Conservation (phyloP, 495 filamentous ascomycete genomes). For the Hypoxylon rickii region DNA sequence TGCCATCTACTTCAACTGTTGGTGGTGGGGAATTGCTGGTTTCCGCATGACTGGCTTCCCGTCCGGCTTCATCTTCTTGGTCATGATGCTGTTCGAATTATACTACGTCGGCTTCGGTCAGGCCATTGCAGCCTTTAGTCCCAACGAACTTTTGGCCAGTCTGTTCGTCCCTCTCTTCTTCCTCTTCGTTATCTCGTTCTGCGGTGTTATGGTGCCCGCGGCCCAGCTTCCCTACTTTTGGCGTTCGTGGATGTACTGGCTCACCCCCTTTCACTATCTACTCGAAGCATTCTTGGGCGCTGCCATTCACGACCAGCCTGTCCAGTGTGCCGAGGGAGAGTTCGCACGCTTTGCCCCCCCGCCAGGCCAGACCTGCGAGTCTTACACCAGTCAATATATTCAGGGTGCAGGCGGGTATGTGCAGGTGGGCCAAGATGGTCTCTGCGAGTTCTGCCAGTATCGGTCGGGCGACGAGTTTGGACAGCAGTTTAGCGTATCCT, state of each 20-base stretch:
- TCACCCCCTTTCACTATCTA: slow-evolving; percentile 68
- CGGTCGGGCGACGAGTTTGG: slow-evolving; percentile 37
- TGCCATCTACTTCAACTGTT: slow-evolving; percentile 60
- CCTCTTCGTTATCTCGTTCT: slow-evolving; percentile 66
- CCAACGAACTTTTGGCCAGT: slow-evolving; percentile 73
- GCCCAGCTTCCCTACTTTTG: slow-evolving; percentile 61
- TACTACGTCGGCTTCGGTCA: slow-evolving; percentile 77
- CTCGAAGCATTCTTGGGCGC: slow-evolving; percentile 60
- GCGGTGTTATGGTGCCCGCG: slow-evolving; percentile 66
- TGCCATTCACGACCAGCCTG: slow-evolving; percentile 56
- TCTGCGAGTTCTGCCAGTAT: slow-evolving; percentile 37
- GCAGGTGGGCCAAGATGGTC: slow-evolving; percentile 41
- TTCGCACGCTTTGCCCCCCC: slow-evolving; percentile 62
- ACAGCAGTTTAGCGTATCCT: slow-evolving; percentile 35
- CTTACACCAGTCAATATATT: slow-evolving; percentile 54
- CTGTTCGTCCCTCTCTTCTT: slow-evolving; percentile 70
- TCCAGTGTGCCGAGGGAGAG: slow-evolving; percentile 61
- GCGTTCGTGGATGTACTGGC: slow-evolving; percentile 68
- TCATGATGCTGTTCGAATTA: slow-evolving; percentile 69
- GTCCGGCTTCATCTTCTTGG: slow-evolving; percentile 55
- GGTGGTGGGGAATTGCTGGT: slow-evolving; percentile 62
- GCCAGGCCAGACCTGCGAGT: slow-evolving; percentile 53
- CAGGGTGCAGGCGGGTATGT: slow-evolving; percentile 57
- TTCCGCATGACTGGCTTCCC: slow-evolving; percentile 51
- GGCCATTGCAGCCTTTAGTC: slow-evolving; percentile 73